phyloP scores from a whole-genome alignment of 2,329 filamentous ascomycete species.

The Claviceps sp. region DNA sequence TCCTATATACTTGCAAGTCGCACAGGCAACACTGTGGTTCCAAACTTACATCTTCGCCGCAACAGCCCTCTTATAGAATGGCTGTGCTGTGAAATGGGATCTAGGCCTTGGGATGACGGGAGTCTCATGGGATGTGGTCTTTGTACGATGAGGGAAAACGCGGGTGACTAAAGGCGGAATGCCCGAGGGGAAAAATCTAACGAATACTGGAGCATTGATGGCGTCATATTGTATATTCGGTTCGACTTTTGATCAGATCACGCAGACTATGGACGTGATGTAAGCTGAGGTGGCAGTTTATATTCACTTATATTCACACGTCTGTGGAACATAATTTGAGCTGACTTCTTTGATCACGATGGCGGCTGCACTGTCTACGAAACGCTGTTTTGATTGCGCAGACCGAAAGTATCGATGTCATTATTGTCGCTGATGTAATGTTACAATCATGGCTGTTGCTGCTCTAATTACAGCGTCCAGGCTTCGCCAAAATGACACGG shows the following conservation, averaged over 20 bases:
- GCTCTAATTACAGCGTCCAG: not conserved
- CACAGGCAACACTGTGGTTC: too few species aligned
- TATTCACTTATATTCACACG: not conserved
- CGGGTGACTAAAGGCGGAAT: not conserved
- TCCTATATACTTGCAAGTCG: too few species aligned
- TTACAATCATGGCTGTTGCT: not conserved
- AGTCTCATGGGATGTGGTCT: not conserved
- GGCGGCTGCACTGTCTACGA: not conserved
- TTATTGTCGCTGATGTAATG: not conserved
- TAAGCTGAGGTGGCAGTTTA: not conserved
- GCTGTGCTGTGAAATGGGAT: not conserved
- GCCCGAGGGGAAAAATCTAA: not conserved
- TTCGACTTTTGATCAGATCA: not conserved
- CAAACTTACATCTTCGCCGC: too few species aligned
- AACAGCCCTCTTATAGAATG: too few species aligned
- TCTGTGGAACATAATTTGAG: not conserved
- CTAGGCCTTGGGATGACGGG: not conserved
- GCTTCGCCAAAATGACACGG: not conserved
- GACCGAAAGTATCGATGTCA: not conserved
- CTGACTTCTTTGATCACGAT: slow-evolving; percentile 1
- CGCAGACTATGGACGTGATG: not conserved
- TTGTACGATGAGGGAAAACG: slow-evolving; percentile 1
- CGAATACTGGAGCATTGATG: not conserved
- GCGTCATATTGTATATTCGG: slow-evolving; percentile 1
- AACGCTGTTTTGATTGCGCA: not conserved